Evolutionary conservation across 2,329 filamentous ascomycete genomes (phyloP), one percentile per base, ranked within the genome.

Genomic region (Colletotrichum musae): DNA sequence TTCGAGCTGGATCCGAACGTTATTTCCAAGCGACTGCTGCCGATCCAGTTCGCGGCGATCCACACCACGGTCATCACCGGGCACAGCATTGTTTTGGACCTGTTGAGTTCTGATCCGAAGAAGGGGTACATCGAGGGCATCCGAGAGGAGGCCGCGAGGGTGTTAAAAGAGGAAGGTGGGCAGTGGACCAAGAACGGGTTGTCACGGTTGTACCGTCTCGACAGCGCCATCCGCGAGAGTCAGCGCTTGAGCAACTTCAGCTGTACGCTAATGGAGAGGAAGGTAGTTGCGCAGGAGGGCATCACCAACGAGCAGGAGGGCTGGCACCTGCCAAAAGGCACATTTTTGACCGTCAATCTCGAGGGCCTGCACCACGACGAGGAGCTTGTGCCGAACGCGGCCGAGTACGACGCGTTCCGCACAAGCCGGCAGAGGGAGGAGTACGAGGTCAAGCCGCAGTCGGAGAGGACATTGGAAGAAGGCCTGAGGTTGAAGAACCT

Each of bases 21-120:
- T 50, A 82, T 90, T 16, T 85, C 86, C 2, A 82, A 85, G 70
- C 81, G 85, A 15, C 75, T 90, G 5, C 77, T 90, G 43, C 85
- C 87, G 0, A 78, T 90, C 51, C 85, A 89, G 73, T 89, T 90
- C 68, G 88, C 87, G 3, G 84, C 87, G 18, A 88, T 89, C 28
- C 87, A 90, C 76, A 90, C 88, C 2, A 89, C 88, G 0, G 82
- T 84, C 6, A 73, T 89, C 13, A 88, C 87, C 0, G 82, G 83
- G 3, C 83, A 85, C 53, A 82, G 81, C 41, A 77, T 82, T 39
- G 73, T 87, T 59, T 73, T 87, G 10, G 85, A 88, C 66, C 73
- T 88, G 6, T 75, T 87, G 43, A 75, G 80, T 1, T 78, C 83
- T 0, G 75, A 81, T 5, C 78, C 81, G 0, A 70, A 76, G 1